phyloP scores from a whole-genome alignment of 352 stramenopile species.

The Globisporangium yorkense region DNA sequence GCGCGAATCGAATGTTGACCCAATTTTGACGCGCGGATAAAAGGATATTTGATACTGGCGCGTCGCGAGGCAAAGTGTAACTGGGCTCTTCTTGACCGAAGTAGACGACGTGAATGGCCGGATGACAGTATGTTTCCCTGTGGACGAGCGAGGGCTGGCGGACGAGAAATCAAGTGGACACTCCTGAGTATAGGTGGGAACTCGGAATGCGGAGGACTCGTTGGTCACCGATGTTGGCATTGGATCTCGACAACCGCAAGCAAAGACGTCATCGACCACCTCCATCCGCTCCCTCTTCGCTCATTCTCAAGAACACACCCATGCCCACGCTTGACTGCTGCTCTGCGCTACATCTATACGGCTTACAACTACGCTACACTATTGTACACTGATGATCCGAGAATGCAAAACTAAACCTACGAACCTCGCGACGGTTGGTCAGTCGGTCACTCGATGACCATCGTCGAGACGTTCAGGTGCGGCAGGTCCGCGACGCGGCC shows the following conservation, averaged over 20 bases:
- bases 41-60: background rate
- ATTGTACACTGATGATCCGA: background rate
- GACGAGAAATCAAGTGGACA: too few species aligned
- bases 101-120: too few species aligned
- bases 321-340: background rate
- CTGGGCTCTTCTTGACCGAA: too few species aligned
- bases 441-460: slow-evolving; percentile 12
- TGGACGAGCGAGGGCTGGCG: too few species aligned
- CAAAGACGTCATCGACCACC: too few species aligned
- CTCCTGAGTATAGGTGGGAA: too few species aligned
- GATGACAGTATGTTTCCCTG: too few species aligned
- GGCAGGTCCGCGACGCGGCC: slow-evolving; percentile 14
- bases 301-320: background rate
- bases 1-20: slow-evolving; percentile 2
- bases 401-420: background rate
- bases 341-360: slow-evolving; percentile 7
- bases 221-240: too few species aligned
- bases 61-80: too few species aligned
- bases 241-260: too few species aligned
- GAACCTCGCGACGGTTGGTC: background rate
- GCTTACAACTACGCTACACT: slow-evolving; percentile 10
- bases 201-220: too few species aligned
- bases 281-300: background rate
- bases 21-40: background rate
- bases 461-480: slow-evolving; percentile 10